phyloP scores from a whole-genome alignment of 371 early-diverging fungal species.

The Apophysomyces variabilis region DNA sequence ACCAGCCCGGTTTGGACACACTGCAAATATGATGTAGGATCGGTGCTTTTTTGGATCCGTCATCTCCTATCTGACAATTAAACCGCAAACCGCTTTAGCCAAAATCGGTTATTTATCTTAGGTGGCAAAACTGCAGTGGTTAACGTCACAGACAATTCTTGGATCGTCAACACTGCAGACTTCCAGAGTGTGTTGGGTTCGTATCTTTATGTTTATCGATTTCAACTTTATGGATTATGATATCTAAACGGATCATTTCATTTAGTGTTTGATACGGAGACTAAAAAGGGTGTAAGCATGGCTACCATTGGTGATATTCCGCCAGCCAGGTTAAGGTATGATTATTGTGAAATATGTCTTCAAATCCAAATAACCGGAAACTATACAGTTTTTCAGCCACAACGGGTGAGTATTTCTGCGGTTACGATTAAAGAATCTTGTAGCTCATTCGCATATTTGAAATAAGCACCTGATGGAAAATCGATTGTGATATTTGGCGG shows the following conservation, averaged over 20 bases:
- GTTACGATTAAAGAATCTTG: neutral
- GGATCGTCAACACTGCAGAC: conserved; percentile 17
- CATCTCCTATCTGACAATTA: neutral
- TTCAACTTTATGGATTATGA: no score
- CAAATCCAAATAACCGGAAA: neutral
- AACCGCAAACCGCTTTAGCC: neutral
- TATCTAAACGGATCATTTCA: neutral
- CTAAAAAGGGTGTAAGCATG: conserved; percentile 25
- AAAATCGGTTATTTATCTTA: conserved; percentile 22
- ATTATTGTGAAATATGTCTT: neutral
- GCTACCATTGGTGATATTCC: conserved; percentile 28
- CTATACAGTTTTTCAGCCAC: conserved; percentile 1
- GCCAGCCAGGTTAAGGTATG: conserved; percentile 10
- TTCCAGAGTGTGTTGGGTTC: conserved; percentile 24
- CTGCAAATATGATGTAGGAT: conserved; percentile 21
- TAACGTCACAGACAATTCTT: neutral
- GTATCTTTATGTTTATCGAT: neutral
- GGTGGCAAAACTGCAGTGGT: conserved; percentile 19
- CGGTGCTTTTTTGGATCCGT: neutral
- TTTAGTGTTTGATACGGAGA: conserved; percentile 24
- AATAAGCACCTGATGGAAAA: conserved; percentile 41
- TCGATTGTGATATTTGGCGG: conserved; percentile 52
- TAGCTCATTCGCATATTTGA: neutral
- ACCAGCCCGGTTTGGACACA: conserved; percentile 24
- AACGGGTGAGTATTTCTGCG: neutral